Evolutionary conservation across 73 alveolate genomes (phyloP), one percentile per base, ranked within the genome.

Genomic region (Strombidium stylifer): DNA sequence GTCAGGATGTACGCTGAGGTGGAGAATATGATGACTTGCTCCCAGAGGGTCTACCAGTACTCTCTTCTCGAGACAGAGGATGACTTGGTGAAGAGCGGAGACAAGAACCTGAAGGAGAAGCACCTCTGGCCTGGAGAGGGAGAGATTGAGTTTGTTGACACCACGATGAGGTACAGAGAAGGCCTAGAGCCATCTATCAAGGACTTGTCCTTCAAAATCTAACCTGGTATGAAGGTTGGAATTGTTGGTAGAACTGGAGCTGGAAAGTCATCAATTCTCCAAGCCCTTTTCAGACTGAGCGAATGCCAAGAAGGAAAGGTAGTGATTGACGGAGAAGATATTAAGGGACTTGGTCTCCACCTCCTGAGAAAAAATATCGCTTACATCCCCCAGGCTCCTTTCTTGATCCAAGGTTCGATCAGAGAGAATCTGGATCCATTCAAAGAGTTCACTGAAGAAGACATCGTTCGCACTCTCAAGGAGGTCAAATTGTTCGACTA

Each of bases 341-440:
- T 49, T 0, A 45, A 27, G 55, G 39, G 47, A 32, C 37, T 81
- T 11, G 86, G 86, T 1, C 52, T 89, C n/a, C 84, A 81, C 28
- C 57, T 57, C 36, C 62, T 89, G 59, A 81, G 97, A 49, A 59
- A 70, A 66, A 21, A 60, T 34, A 26, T 89, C 47, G 80, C 97
- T 39, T 69, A 67, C 54, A 89, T 89, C 16, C 97, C 97, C 4
- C 93, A 89, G 58, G 85, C 68, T 30, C 94, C 97, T 0, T 87
- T 88, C 39, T 81, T 85, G 47, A 28, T 71, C 26, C 68, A 58
- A 46, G 85, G 80, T 16, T 69, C 81, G 3, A 53, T 84, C 31
- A 70, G 77, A 50, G 82, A 70, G 19, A 70, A 70, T 28, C 36
- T 70, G 3, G 84, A 70, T 32, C 84, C 84, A 1, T 66, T 66